Conservation (phyloP, 2,329 filamentous ascomycete species). For the Venturia oleaginea region DNA sequence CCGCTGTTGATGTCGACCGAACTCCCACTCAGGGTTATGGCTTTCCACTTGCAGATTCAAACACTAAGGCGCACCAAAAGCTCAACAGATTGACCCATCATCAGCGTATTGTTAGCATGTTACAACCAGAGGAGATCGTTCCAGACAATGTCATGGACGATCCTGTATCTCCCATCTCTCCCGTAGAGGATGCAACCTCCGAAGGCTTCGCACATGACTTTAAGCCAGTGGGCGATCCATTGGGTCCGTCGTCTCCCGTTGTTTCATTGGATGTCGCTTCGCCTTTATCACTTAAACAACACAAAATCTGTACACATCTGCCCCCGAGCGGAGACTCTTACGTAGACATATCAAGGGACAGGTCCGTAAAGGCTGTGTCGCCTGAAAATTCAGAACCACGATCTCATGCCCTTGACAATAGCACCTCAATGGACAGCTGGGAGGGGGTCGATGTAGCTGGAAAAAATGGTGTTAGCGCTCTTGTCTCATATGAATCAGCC, state of each 20-base stretch:
- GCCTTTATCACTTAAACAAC: not conserved
- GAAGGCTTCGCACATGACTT: not conserved
- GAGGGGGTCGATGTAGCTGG: not conserved
- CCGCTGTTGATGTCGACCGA: not conserved
- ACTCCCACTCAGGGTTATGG: not conserved
- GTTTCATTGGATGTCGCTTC: not conserved
- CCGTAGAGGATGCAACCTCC: not conserved
- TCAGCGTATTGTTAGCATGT: slow-evolving; percentile 1
- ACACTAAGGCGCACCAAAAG: too few species aligned
- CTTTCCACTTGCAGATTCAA: not conserved
- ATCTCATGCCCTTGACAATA: not conserved
- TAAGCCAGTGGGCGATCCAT: not conserved
- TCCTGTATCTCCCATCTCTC: slow-evolving; percentile 8
- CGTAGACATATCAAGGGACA: not conserved
- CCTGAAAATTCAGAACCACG: not conserved
- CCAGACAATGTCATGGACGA: not conserved
- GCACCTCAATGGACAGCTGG: not conserved
- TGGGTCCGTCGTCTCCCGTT: not conserved
- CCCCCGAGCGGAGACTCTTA: not conserved
- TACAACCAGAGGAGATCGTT: not conserved
- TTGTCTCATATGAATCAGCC: not conserved
- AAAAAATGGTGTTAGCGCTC: not conserved
- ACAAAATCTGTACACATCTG: not conserved
- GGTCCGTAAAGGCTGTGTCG: not conserved
- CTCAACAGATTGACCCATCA: not conserved